These are phyloP conservation scores for Lupinus albus DNA, from an alignment of 306 rosid species.

Conservation along the genomic window DNA sequence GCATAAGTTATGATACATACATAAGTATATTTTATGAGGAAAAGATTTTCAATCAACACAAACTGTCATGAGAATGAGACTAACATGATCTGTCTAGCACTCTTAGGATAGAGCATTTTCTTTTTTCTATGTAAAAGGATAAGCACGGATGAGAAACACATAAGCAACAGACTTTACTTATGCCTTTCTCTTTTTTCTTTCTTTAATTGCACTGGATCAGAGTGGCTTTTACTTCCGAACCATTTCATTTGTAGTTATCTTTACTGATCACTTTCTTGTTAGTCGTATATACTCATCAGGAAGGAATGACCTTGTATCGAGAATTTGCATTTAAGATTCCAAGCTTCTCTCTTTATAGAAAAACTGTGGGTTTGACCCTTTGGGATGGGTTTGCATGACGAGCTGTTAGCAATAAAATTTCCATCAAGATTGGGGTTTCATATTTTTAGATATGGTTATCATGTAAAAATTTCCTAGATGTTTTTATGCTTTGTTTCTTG, in stretches of 20 bases:
- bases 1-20: neutral
- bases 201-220: neutral
- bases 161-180: neutral
- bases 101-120: neutral
- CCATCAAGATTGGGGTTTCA: too few relatives aligned
- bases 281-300: too few relatives aligned
- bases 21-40: neutral
- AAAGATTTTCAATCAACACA: too few relatives aligned
- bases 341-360: too few relatives aligned
- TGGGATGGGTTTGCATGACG: too few relatives aligned
- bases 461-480: too few relatives aligned
- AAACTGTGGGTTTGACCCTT: too few relatives aligned
- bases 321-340: too few relatives aligned
- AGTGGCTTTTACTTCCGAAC: neutral
- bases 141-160: neutral
- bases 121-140: neutral
- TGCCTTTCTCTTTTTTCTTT: neutral
- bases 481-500: too few relatives aligned
- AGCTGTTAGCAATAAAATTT: too few relatives aligned
- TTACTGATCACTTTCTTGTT: neutral
- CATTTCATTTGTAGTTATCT: neutral
- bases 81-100: neutral
- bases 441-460: too few relatives aligned
- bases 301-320: too few relatives aligned
- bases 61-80: constrained; percentile 15